A percentile compares a stretch with the other conserved stretches of the same genome.
phyloP scores from a whole-genome alignment of 148 eudicot species.

The Spergularia marina region DNA sequence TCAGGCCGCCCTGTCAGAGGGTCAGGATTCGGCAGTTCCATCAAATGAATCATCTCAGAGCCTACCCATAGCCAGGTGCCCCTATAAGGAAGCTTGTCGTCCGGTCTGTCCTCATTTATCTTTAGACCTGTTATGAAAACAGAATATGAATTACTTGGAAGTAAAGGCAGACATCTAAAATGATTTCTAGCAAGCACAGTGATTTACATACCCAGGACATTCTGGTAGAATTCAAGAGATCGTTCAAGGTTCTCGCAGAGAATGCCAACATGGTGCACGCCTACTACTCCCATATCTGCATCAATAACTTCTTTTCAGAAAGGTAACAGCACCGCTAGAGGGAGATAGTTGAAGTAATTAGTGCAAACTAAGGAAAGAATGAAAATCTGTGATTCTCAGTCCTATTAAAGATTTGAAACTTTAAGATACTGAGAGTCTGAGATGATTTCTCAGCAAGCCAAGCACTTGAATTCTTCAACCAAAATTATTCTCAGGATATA shows the following conservation, averaged over 20 bases:
- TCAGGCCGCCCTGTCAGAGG: conserved; percentile 90
- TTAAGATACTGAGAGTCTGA: neutral
- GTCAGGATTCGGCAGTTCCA: conserved; percentile 99
- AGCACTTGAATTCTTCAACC: no score
- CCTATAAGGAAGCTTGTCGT: conserved; percentile 93
- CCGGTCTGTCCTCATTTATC: conserved; percentile 94
- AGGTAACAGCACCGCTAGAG: neutral
- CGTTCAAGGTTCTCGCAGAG: conserved; percentile 94
- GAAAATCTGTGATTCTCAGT: neutral
- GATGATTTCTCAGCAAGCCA: no score
- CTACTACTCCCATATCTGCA: conserved; percentile 85
- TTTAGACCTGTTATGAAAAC: conserved; percentile 53
- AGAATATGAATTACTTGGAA: neutral
- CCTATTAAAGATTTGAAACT: neutral
- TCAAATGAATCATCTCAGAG: conserved; percentile 91
- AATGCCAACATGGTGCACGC: conserved; percentile 89
- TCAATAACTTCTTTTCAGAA: conserved; percentile 14
- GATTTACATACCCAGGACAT: conserved; percentile 58
- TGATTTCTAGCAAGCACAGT: neutral
- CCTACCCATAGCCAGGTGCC: conserved; percentile 99
- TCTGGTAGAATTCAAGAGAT: conserved; percentile 92
- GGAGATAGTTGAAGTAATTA: neutral
- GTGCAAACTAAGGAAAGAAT: neutral
- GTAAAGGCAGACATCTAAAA: neutral
- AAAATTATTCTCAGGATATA: no score